A percentile compares a stretch with the other conserved stretches of the same genome.
Evolutionary conservation across 805 yeast genomes (phyloP).

Genomic region (Zygoascus flipseniorum): DNA sequence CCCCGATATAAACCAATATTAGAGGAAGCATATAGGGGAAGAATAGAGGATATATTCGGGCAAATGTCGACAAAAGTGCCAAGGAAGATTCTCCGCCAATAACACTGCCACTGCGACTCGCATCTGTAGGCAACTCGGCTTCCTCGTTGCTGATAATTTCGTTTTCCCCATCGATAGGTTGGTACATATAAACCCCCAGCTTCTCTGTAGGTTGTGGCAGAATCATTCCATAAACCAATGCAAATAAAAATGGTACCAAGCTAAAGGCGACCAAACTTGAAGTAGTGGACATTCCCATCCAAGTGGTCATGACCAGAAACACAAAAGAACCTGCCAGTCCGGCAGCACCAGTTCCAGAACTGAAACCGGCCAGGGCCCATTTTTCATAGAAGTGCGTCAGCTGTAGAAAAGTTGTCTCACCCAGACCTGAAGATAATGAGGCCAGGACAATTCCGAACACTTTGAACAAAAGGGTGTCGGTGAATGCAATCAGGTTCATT

Average conservation of each 20-base stretch:
- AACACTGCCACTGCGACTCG: background rate
- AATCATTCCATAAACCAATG: slow-evolving; percentile 20
- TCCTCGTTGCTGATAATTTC: background rate
- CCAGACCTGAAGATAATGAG: slow-evolving; percentile 78
- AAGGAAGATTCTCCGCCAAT: background rate
- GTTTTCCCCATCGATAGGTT: slow-evolving; percentile 4
- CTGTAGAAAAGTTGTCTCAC: slow-evolving; percentile 83
- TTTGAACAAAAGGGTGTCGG: slow-evolving; percentile 31
- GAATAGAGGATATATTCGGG: slow-evolving; percentile 24
- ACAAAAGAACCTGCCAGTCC: slow-evolving; percentile 72
- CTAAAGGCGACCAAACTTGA: slow-evolving; percentile 51
- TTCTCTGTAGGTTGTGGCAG: slow-evolving; percentile 24
- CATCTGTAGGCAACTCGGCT: background rate
- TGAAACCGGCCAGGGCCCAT: slow-evolving; percentile 72
- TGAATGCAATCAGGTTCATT: slow-evolving; percentile 58
- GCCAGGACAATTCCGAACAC: slow-evolving; percentile 71
- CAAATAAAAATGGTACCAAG: slow-evolving; percentile 27
- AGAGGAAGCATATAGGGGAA: slow-evolving; percentile 70
- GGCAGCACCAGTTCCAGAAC: slow-evolving; percentile 95
- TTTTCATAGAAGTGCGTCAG: slow-evolving; percentile 68
- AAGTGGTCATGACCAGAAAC: slow-evolving; percentile 64
- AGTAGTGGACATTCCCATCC: slow-evolving; percentile 48
- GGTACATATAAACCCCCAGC: background rate
- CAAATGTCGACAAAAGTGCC: slow-evolving; percentile 12
- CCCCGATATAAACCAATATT: slow-evolving; percentile 73